phyloP scores from a whole-genome alignment of 2,329 filamentous ascomycete genomes.

The Stemphylium beticola region DNA sequence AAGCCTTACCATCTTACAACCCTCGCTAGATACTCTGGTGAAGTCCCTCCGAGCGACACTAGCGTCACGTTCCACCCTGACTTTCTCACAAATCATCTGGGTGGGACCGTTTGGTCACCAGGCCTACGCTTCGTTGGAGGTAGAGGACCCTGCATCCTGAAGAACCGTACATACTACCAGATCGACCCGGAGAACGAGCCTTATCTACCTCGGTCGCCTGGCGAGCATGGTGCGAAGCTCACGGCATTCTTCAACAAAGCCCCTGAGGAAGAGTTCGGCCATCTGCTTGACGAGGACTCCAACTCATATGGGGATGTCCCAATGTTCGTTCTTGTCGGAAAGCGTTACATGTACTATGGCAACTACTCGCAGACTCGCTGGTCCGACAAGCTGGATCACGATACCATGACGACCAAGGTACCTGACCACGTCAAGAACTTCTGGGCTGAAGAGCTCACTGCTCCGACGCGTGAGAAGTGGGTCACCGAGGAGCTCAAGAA shows the following conservation, averaged over 20 bases:
- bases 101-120: constrained; percentile 49
- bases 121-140: constrained; percentile 48
- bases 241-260: constrained; percentile 54
- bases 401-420: constrained; percentile 48
- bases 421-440: constrained; percentile 47
- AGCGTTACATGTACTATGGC: constrained; percentile 53
- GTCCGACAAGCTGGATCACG: constrained; percentile 54
- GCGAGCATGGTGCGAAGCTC: constrained; percentile 55
- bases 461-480: constrained; percentile 49
- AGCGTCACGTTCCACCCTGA: constrained; percentile 47
- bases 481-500: constrained; percentile 49
- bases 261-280: constrained; percentile 34
- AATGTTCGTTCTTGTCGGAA: constrained; percentile 47
- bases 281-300: constrained; percentile 26
- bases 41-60: constrained; percentile 29
- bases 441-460: constrained; percentile 50
- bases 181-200: constrained; percentile 50
- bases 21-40: constrained; percentile 29
- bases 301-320: constrained; percentile 48
- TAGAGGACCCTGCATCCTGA: constrained; percentile 32
- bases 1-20: constrained; percentile 45
- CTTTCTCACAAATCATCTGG: constrained; percentile 47
- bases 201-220: constrained; percentile 50
- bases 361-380: constrained; percentile 54
- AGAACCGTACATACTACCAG: constrained; percentile 51